Percentiles rank a stretch among this genome's conserved stretches.
Conservation (phyloP, 1,284 basidiomycete genomes). For the Vanrija pseudolonga region DNA sequence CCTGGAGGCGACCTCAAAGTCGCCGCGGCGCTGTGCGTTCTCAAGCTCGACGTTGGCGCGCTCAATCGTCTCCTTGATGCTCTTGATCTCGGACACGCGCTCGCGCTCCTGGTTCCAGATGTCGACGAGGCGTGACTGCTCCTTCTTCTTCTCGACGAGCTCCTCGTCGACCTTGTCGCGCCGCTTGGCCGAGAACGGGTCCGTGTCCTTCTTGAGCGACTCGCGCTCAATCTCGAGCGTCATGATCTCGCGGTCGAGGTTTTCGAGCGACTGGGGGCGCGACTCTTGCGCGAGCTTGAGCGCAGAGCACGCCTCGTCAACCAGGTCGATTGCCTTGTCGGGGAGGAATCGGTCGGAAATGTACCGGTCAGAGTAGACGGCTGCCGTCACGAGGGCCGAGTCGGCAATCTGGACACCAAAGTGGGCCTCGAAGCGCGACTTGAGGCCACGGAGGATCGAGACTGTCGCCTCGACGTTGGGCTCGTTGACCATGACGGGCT, state of each 20-base stretch:
- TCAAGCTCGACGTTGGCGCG: constrained; percentile 80
- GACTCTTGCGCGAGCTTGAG: constrained; percentile 87
- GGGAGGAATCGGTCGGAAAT: constrained; percentile 82
- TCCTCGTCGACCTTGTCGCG: constrained; percentile 58
- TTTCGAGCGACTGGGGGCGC: constrained; percentile 81
- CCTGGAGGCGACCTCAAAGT: constrained; percentile 74
- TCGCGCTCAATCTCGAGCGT: constrained; percentile 87
- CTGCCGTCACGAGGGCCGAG: constrained; percentile 76
- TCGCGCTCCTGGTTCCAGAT: constrained; percentile 76
- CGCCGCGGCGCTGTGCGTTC: constrained; percentile 77
- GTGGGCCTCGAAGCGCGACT: constrained; percentile 77
- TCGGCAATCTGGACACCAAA: constrained; percentile 90
- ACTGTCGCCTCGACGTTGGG: constrained; percentile 81
- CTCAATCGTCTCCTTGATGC: constrained; percentile 71
- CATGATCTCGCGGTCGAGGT: constrained; percentile 75
- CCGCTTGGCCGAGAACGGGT: constrained; percentile 73
- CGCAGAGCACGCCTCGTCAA: constrained; percentile 84
- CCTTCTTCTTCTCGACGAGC: constrained; percentile 62
- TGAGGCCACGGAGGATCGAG: constrained; percentile 82
- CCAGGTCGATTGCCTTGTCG: constrained; percentile 78
- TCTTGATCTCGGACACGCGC: constrained; percentile 71
- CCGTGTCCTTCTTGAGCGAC: constrained; percentile 81
- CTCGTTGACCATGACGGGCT: constrained; percentile 80
- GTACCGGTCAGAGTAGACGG: constrained; percentile 75
- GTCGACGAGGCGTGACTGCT: constrained; percentile 61